Evolutionary conservation across 2,329 filamentous ascomycete species (phyloP), one percentile per base, ranked within the genome.

Genomic region (Venturia aucupariae): DNA sequence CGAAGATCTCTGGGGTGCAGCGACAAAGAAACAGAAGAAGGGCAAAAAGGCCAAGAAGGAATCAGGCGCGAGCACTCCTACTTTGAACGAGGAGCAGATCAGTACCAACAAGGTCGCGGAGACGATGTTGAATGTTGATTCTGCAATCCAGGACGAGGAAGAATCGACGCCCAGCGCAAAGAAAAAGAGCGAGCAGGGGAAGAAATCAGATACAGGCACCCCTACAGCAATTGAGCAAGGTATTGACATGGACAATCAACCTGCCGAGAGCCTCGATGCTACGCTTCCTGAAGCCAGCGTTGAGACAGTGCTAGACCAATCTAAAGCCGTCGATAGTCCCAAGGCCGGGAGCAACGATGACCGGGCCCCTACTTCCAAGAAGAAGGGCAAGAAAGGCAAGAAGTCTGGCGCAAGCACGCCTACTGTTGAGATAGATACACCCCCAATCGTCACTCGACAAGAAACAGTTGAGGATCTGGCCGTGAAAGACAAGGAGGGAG

Each of bases 161-260:
- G 42, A 32, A 62, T 32, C 6, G 61, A 42, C n/a, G 22, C n/a
- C 61, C 32, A 27, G 77, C 60, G 70, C 70, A 65, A 79, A 77
- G 66, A 77, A 79, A 68, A 82, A 80, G 67, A 77, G 73, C 11
- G 81, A 81, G 67, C 81, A 81, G 66, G 76, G 75, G 67, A 74
- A 72, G 66, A 72, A 71, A 59, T 51, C 41, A 42, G 57, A 13
- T 5, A 24, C 63, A 13, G 38, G 38, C 27, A 64, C 63, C 17
- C 54, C 63, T 35, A 38, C 41, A 24, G 39, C 32, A 7, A 19
- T 44, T 42, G 62, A 64, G 51, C n/a, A 42, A n/a, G 22, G 19
- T 38, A 19, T 17, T 10, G 5, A 24, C 15, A 24, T 24, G 6
- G 38, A 44, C 27, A 22, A 15, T 17, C 30, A 60, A n/a, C 17